phyloP scores from a whole-genome alignment of 2,329 filamentous ascomycete genomes.

The Xylaria sp. region DNA sequence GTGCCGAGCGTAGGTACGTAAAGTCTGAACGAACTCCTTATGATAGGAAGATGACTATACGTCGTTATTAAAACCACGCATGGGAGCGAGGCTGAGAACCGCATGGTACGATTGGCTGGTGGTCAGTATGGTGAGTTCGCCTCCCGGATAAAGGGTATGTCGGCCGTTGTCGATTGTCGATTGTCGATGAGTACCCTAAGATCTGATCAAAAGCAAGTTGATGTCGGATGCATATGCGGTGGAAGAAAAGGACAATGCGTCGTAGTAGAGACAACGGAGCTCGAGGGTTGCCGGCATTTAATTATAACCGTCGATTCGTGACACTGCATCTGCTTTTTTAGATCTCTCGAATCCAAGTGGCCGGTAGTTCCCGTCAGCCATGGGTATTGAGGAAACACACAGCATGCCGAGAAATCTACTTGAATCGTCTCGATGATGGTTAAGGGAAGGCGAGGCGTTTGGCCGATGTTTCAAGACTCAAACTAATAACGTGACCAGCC shows the following conservation, averaged over 20 bases:
- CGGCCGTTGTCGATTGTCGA: not conserved
- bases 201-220: constrained; percentile 6
- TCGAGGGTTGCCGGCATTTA: constrained; percentile 13
- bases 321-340: constrained; percentile 29
- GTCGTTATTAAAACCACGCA: not conserved
- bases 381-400: constrained; percentile 24
- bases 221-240: constrained; percentile 19
- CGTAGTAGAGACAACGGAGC: constrained; percentile 8
- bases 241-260: constrained; percentile 14
- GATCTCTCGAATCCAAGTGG: constrained; percentile 28
- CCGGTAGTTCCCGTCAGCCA: constrained; percentile 30
- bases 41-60: not conserved
- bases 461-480: constrained; percentile 17
- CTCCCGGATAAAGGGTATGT: not conserved
- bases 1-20: not conserved
- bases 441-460: not conserved
- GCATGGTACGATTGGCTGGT: not conserved
- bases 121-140: not conserved
- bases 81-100: not conserved
- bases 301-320: constrained; percentile 24
- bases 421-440: constrained; percentile 10
- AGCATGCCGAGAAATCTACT: constrained; percentile 12
- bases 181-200: not conserved
- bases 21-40: not conserved
- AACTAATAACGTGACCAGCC: not conserved